Evolutionary conservation across 345 rosid species (phyloP), one percentile per base, ranked within the genome.

Genomic region (Rhodomyrtus tomentosa): DNA sequence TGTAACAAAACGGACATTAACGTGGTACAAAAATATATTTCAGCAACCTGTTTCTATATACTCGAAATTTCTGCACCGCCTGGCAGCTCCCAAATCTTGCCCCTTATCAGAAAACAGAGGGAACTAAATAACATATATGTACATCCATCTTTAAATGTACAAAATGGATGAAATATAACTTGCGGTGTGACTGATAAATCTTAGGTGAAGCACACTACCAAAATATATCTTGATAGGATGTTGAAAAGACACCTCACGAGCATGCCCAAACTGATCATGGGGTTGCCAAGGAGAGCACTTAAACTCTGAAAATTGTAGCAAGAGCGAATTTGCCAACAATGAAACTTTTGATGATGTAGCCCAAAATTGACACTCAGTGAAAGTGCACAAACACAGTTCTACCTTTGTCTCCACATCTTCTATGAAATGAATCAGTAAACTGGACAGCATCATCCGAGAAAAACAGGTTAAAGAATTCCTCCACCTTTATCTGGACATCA

Each of bases 181-280:
- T 38, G 58, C n/a, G 18, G 7, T 20, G 29, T 79, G 62, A 58
- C 48, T 42, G 0, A 68, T 18, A 36, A 45, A 68, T 32, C 20
- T 68, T 38, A 16, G 76, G 45, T 16, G 76, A 68, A 68, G 81
- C 62, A 86, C 42, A 53, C 55, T 56, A 97, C 99, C 99, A 90
- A 97, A 92, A 89, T 95, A 97, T 59, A 97, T 86, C 92, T 95
- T 95, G 87, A 97, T 95, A 22, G 99, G 99, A 93, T 97, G 99
- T 82, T 92, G 96, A 93, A 97, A 97, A 85, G 93, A 94, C 83
- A 93, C 91, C 55, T 92, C 90, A 87, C 99, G 99, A 16, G 89
- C 86, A 87, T 93, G 93, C 73, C 98, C 96, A 90, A 91, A 91
- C 87, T 94, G 88, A 40, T 94, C 93, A 89, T 95, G 92, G 55